A percentile compares a stretch with the other conserved stretches of the same genome.
These are phyloP conservation scores for Mycena leptocephala DNA, from an alignment of 768 basidiomycete species.

Conservation along the genomic window DNA sequence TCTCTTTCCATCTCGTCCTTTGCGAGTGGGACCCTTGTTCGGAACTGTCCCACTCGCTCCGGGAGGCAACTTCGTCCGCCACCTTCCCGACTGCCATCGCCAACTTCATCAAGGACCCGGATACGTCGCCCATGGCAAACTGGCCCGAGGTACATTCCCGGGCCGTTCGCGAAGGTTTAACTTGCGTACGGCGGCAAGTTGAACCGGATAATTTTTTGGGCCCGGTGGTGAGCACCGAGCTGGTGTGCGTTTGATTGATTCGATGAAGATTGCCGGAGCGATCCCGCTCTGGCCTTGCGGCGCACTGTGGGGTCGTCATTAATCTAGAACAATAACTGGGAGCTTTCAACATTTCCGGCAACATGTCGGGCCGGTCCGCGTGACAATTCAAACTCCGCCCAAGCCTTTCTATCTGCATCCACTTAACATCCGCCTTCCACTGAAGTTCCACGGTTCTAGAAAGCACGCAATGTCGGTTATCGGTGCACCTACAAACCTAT, in stretches of 20 bases:
- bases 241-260: not conserved
- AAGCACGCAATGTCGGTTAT: not conserved
- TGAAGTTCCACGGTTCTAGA: no score
- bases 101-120: slow-evolving; percentile 40
- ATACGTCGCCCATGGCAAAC: slow-evolving; percentile 27
- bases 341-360: no score
- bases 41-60: slow-evolving; percentile 40
- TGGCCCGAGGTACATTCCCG: slow-evolving; percentile 37
- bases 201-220: slow-evolving; percentile 33
- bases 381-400: no score
- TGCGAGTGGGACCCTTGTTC: slow-evolving; percentile 32
- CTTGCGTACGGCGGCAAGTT: slow-evolving; percentile 40
- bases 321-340: no score
- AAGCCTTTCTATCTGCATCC: no score
- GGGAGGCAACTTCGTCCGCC: slow-evolving; percentile 36
- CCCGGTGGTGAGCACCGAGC: not conserved
- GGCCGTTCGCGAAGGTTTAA: slow-evolving; percentile 16
- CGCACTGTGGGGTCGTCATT: slow-evolving; percentile 10
- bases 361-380: no score
- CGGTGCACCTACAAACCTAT: not conserved
- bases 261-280: not conserved
- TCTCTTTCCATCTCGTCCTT: not conserved
- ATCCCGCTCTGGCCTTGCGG: slow-evolving; percentile 11
- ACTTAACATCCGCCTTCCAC: no score
- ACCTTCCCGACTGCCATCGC: slow-evolving; percentile 39